Base-by-base conservation (phyloP, 2,329 filamentous ascomycete genomes). In the Pseudopithomyces chartarum region DNA sequence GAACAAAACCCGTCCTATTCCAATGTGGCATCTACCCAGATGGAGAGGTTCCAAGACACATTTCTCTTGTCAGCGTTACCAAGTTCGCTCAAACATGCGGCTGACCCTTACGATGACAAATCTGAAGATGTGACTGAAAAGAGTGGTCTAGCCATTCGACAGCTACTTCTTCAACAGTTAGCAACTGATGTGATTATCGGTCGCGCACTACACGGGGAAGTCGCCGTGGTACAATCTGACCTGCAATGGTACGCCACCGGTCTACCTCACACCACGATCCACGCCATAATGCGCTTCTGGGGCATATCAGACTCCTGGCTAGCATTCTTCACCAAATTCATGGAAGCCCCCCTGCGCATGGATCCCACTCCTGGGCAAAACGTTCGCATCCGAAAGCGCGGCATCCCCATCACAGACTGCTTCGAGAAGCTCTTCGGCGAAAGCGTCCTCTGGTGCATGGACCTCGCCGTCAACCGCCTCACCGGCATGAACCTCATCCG, bases 341-440 rank as follows among this genome's bases (percentile, higher is more conserved):
- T 80, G 19, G 70, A 76, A 42, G 72, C 78, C 0, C 79, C 79
- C 0, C 61, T 81, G 26, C 78, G 78, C 43, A 71, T 73, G 57
- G 69, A 70, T 51, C 62, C 55, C 13, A 54, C 44, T 7, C 70
- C 70, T 0, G 71, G 74, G 12, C 58, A 65, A 6, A 69, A 71
- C 1, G 72, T 75, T 0, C 70, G 75, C 5, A 73, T 61, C 15
- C 75, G 78, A 38, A 71, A 71, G 58, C 67, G 78, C 8, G 79
- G 79, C 10, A 73, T 79, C 0, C 79, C 78, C 0, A 78, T 79
- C 67, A 74, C 75, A 0, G 77, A 80, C 59, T 71, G 76, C 1
- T 74, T 77, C 11, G 75, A 76, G 56, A 79, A 81, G 56, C 52
- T 80, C 3, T 74, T 76, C 1, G 78, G 78, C 0, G 79, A 81